Conservation (phyloP, 768 basidiomycete genomes). For the Leucosporidium yakuticum region DNA sequence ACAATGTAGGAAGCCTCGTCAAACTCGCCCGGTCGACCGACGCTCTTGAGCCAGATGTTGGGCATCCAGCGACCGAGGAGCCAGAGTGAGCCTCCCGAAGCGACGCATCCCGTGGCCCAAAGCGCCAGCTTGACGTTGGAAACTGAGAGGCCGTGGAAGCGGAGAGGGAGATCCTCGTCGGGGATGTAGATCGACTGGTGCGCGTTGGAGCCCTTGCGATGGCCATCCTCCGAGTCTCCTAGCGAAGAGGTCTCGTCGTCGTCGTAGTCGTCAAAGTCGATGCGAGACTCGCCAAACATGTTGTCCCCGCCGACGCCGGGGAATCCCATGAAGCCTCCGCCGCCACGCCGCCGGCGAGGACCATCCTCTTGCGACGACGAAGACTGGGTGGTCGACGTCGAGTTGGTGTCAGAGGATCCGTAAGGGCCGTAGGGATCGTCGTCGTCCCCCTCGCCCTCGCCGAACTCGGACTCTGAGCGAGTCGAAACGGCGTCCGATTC, state of each 20-base stretch:
- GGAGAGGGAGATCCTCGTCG: conserved; percentile 83
- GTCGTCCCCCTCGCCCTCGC: conserved; percentile 25
- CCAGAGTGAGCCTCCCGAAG: conserved; percentile 65
- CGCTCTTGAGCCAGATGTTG: conserved; percentile 79
- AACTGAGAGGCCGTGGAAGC: conserved; percentile 78
- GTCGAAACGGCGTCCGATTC: conserved; percentile 50
- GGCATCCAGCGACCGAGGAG: conserved; percentile 93
- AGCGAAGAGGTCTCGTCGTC: conserved; percentile 7
- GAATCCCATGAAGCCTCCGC: conserved; percentile 23
- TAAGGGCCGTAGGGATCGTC: conserved; percentile 39
- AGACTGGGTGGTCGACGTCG: conserved; percentile 18
- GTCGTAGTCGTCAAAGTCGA: conserved; percentile 55
- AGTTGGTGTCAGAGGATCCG: conserved; percentile 26
- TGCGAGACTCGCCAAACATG: conserved; percentile 72
- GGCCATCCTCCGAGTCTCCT: conserved; percentile 7
- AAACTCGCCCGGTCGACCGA: conserved; percentile 76
- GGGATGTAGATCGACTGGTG: conserved; percentile 76
- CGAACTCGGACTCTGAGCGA: conserved; percentile 13
- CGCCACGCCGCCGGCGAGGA: conserved; percentile 8
- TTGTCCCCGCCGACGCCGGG: conserved; percentile 51
- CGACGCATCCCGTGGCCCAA: conserved; percentile 66
- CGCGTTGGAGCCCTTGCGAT: conserved; percentile 38
- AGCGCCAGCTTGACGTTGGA: conserved; percentile 56
- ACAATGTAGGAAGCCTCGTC: conserved; percentile 63
- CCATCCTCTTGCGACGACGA: conserved; percentile 25